Evolutionary conservation across 2,329 filamentous ascomycete species (phyloP).

Genomic region (Colletotrichum somersetense): DNA sequence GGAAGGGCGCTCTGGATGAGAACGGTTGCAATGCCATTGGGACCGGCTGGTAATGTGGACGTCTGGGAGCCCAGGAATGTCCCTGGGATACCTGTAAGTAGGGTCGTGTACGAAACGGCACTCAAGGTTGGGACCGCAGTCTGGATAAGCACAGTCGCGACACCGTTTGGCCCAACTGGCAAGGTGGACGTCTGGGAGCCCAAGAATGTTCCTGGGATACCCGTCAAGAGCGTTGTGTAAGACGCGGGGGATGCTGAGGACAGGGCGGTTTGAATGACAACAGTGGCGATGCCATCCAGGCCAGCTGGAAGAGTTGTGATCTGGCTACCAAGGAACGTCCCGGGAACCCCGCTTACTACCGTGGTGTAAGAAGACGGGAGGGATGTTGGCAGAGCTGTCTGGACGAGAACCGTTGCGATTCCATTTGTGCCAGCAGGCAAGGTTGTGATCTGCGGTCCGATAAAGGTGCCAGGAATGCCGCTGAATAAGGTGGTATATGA

Average conservation of each 20-base stretch:
- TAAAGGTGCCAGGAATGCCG: neutral
- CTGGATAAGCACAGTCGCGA: neutral
- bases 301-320: slow-evolving; percentile 9
- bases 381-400: slow-evolving; percentile 8
- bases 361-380: slow-evolving; percentile 3
- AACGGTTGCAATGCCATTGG: neutral
- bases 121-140: neutral
- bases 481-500: too few species aligned
- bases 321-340: slow-evolving; percentile 7
- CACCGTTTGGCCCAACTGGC: neutral
- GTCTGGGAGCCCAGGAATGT: neutral
- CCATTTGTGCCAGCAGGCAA: neutral
- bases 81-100: neutral
- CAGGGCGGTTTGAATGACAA: slow-evolving; percentile 10
- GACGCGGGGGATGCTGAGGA: neutral
- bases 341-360: slow-evolving; percentile 12
- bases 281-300: slow-evolving; percentile 19
- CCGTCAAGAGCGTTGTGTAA: slow-evolving; percentile 19
- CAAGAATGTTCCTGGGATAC: too few species aligned
- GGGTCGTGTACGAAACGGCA: neutral
- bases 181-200: neutral
- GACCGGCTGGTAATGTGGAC: neutral
- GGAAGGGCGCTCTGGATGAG: slow-evolving; percentile 12
- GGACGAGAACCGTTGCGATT: slow-evolving; percentile 11
- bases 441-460: neutral